Evolutionary conservation across 805 yeast genomes (phyloP), one percentile per base, ranked within the genome.

Genomic region (Saccharomycopsis sp.): DNA sequence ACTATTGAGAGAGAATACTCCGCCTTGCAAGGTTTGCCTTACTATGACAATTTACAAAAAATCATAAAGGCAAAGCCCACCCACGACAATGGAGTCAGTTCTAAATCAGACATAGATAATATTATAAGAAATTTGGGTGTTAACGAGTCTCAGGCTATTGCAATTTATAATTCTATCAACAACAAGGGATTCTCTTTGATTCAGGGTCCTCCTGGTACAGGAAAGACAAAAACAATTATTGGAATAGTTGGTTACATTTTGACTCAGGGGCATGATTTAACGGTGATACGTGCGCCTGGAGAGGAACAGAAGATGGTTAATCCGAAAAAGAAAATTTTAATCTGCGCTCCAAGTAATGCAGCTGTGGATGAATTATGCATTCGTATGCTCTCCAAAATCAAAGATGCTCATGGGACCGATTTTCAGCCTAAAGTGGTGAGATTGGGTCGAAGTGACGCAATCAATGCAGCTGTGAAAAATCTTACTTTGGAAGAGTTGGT

Each of bases 201-300:
- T 58, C 98, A 92, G 62, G 99, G 96, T 43, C 99, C 99, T 0
- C 99, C 99, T 0, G 99, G 99, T 60, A 89, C 97, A 0, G 99
- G 99, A 65, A 92, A 92, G 58, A 94, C 99, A 1, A 94, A 89
- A 57, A 92, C 99, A 0, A 92, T 94, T 61, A 58, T 92, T 34
- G 96, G 96, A 18, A 79, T 89, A 37, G 73, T 89, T 23, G 96
- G 96, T 0, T 75, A 86, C 41, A 75, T 77, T 45, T 58, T 83
- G 32, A 70, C 84, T 1, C n/a, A n/a, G n/a, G 57, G 56, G 4
- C 59, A 53, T 21, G 42, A 53, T 5, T 48, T 61, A 0, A 56
- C 56, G 8, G 54, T 60, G 2, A 52, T 58, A 4, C 63, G 71
- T 13, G 18, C 29, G 15, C 30, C 45, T 7, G 23, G 17, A 7